These are phyloP conservation scores for Solanum paucissectum DNA, from an alignment of 257 asterid species.

Conservation along the genomic window DNA sequence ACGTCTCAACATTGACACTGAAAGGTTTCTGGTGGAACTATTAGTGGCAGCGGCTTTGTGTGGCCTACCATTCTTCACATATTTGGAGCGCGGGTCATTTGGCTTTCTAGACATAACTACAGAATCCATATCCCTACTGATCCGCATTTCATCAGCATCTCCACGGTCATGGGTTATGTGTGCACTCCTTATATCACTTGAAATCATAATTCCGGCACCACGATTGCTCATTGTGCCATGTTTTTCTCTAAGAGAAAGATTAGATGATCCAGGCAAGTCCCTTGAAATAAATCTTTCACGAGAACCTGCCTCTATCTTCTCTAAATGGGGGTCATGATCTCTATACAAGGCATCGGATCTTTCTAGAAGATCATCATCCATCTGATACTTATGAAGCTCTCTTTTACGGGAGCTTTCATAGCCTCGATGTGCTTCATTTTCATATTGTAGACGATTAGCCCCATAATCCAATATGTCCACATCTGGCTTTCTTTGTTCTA, in stretches of 20 bases:
- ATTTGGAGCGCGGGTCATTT: constrained; percentile 6
- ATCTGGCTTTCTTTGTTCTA: constrained; percentile 17
- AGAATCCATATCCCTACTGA: constrained; percentile 17
- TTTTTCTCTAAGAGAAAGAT: constrained; percentile 14
- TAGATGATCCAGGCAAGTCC: constrained; percentile 20
- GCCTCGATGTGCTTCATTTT: constrained; percentile 13
- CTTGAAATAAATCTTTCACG: constrained; percentile 15
- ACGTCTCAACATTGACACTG: constrained; percentile 12
- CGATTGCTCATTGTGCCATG: constrained; percentile 13
- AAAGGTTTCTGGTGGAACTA: constrained; percentile 16
- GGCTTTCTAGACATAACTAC: constrained; percentile 14
- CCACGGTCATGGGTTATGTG: constrained; percentile 20
- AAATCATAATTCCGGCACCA: constrained; percentile 19
- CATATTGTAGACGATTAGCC: constrained; percentile 23
- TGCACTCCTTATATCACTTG: constrained; percentile 32
- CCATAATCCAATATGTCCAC: constrained; percentile 18
- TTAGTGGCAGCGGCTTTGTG: constrained; percentile 4
- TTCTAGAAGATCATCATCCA: constrained; percentile 18
- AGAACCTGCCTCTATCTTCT: constrained; percentile 16
- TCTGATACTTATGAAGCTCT: constrained; percentile 14
- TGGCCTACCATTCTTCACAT: constrained; percentile 15
- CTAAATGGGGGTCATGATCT: constrained; percentile 14
- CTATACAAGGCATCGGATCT: constrained; percentile 22
- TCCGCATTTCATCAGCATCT: constrained; percentile 5
- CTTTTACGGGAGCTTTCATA: constrained; percentile 16